These are phyloP conservation scores for Rhizophagus sp. DNA, from an alignment of 192 early-diverging fungal genomes.

Conservation along the genomic window DNA sequence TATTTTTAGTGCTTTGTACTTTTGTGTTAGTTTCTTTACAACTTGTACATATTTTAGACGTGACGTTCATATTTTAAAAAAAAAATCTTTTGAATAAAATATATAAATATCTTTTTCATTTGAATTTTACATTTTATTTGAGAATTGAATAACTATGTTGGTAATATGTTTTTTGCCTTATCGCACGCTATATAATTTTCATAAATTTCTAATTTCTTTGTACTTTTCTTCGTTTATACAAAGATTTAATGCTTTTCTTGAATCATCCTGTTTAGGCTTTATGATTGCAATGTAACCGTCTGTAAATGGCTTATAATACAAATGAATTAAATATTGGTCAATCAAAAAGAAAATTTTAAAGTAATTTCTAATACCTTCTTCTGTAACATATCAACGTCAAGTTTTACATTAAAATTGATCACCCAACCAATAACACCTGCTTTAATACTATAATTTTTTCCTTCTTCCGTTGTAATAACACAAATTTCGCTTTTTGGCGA, in stretches of 20 bases:
- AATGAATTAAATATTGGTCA: not conserved
- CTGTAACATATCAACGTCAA: conserved; percentile 3
- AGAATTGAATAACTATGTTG: too few species aligned
- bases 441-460: conserved; percentile 8
- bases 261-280: conserved; percentile 30
- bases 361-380: not conserved
- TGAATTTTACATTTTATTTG: too few species aligned
- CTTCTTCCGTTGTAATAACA: not conserved
- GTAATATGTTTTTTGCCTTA: too few species aligned
- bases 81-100: not conserved
- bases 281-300: conserved; percentile 34
- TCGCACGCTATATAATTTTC: not conserved
- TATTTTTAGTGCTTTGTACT: conserved; percentile 19
- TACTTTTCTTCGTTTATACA: conserved; percentile 28
- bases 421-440: conserved; percentile 12
- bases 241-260: conserved; percentile 16
- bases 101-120: not conserved
- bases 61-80: conserved; percentile 6
- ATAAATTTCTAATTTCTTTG: conserved; percentile 2
- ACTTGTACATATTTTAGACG: conserved; percentile 23
- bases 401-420: conserved; percentile 23
- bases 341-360: not conserved
- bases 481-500: conserved; percentile 2
- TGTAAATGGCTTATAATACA: conserved; percentile 16
- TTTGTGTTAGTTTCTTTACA: not conserved